phyloP scores from a whole-genome alignment of 1,284 basidiomycete genomes.

The Trametes versicolor region DNA sequence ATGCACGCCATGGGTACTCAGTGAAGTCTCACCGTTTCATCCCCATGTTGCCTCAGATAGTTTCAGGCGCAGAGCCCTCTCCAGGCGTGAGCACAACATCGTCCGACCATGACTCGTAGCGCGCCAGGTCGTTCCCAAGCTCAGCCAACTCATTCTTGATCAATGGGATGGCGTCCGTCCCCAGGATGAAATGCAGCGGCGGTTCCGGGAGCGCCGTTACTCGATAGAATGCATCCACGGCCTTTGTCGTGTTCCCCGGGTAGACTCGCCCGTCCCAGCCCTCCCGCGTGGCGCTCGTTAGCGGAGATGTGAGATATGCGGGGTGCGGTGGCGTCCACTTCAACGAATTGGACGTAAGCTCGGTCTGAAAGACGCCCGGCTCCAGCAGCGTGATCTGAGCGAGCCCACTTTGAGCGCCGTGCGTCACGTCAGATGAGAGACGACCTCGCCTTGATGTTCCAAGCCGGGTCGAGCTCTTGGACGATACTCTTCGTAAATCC shows the following conservation, averaged over 20 bases:
- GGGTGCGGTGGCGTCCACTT: slow-evolving; percentile 17
- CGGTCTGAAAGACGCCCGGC: neutral
- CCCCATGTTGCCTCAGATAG: no score
- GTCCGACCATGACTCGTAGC: neutral
- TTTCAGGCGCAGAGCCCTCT: no score
- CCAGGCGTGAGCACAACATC: neutral
- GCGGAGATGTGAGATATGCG: slow-evolving; percentile 20
- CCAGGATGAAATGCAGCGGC: slow-evolving; percentile 29
- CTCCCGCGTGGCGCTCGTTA: neutral
- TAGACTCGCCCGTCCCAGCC: neutral
- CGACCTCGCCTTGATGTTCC: slow-evolving; percentile 50
- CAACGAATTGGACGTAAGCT: slow-evolving; percentile 1
- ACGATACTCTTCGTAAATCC: slow-evolving; percentile 45
- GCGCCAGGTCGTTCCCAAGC: neutral
- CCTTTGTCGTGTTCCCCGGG: slow-evolving; percentile 11
- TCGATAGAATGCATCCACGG: slow-evolving; percentile 22
- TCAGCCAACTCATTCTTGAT: neutral
- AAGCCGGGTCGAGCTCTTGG: slow-evolving; percentile 46
- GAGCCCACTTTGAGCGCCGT: neutral
- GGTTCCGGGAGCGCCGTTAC: slow-evolving; percentile 24
- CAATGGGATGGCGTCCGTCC: slow-evolving; percentile 10
- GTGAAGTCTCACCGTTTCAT: no score
- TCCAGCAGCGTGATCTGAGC: no score
- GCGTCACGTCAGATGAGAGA: neutral
- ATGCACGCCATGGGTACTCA: no score